These are phyloP conservation scores for Crithidia sp. DNA, from an alignment of 208 protist genomes.

Conservation along the genomic window DNA sequence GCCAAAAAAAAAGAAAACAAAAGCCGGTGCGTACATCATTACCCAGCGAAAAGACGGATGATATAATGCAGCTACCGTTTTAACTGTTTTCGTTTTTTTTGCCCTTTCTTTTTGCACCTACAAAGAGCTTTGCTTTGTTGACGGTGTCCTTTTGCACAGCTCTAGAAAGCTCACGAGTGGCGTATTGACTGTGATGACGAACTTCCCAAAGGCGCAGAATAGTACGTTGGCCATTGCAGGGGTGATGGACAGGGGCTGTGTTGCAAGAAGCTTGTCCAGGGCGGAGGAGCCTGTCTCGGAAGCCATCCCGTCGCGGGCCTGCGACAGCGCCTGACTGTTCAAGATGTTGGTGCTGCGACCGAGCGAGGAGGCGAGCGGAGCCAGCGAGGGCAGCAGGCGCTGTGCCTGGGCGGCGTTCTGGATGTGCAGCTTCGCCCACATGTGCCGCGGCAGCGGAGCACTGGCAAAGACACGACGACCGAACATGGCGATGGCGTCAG, in stretches of 20 bases:
- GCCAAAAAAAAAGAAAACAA: too few species aligned
- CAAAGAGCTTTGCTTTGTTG: too few species aligned
- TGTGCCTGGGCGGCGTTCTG: conserved; percentile 60
- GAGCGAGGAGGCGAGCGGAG: conserved; percentile 35
- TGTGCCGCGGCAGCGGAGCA: conserved; percentile 64
- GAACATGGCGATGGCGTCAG: conserved; percentile 52
- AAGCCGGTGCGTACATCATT: too few species aligned
- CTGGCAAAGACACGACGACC: conserved; percentile 84
- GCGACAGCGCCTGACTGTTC: conserved; percentile 24
- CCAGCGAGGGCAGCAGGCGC: conserved; percentile 68
- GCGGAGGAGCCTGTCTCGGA: conserved; percentile 13
- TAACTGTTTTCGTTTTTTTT: neutral
- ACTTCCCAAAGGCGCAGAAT: conserved; percentile 12
- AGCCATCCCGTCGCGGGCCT: conserved; percentile 36
- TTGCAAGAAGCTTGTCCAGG: conserved; percentile 24
- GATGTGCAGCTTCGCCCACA: conserved; percentile 76
- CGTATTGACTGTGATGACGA: conserved; percentile 23
- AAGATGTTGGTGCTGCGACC: conserved; percentile 32
- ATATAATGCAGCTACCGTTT: too few species aligned
- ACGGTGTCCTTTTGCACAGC: neutral
- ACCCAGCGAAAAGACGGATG: too few species aligned
- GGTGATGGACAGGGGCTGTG: neutral
- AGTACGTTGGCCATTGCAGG: conserved; percentile 11
- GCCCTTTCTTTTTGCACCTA: neutral
- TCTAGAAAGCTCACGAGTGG: conserved; percentile 29